Conservation (phyloP, 2,329 filamentous ascomycete genomes). For the Fusarium caatingaense region DNA sequence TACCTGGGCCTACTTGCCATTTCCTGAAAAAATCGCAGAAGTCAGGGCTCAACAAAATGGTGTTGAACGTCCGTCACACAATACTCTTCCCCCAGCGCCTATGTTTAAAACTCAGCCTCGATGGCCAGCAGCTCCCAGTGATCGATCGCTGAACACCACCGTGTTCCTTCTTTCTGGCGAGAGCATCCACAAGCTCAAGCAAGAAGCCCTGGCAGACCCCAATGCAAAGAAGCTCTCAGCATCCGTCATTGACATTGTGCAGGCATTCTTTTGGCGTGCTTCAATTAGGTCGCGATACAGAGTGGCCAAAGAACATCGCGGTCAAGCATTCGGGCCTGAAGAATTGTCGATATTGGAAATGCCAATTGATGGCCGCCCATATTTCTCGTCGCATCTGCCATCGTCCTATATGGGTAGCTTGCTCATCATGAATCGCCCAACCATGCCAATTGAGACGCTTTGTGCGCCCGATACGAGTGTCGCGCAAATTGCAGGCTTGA, state of each 20-base stretch:
- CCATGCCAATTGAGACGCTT: not conserved
- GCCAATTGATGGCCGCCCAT: constrained; percentile 13
- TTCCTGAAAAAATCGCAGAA: not conserved
- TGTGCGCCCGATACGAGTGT: not conserved
- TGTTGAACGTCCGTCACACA: fast-evolving
- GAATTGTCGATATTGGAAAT: constrained; percentile 15
- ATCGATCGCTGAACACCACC: not conserved
- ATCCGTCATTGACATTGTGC: not conserved
- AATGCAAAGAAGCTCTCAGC: not conserved
- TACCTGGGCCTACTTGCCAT: constrained; percentile 5
- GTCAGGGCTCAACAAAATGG: not conserved
- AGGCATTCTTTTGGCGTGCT: constrained; percentile 17
- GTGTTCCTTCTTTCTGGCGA: constrained; percentile 10
- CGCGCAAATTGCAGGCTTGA: not conserved
- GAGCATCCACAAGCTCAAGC: constrained; percentile 11
- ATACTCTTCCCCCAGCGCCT: not conserved
- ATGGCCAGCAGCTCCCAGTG: not conserved
- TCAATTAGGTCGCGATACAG: constrained; percentile 8
- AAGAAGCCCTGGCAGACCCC: not conserved
- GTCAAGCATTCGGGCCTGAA: not conserved
- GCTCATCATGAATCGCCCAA: constrained; percentile 1
- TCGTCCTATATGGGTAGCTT: constrained; percentile 16
- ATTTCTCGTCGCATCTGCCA: constrained; percentile 5
- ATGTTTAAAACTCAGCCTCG: not conserved
- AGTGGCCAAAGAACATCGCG: constrained; percentile 2